Conservation (phyloP, 2,329 filamentous ascomycete genomes). For the Microdochium bolleyi region DNA sequence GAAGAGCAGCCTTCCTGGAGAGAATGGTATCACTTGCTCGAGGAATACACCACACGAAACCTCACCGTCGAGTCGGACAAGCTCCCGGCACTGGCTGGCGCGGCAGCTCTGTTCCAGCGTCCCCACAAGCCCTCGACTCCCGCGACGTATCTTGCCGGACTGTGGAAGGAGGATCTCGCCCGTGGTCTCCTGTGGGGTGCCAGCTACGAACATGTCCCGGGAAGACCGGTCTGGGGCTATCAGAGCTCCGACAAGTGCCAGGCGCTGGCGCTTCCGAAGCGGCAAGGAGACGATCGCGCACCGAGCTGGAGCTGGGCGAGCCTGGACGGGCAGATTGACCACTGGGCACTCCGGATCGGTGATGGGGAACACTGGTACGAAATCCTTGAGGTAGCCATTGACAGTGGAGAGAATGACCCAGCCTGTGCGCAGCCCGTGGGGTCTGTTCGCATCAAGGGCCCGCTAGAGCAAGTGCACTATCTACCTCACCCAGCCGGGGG, state of each 20-base stretch:
- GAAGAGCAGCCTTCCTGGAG: conserved; percentile 3
- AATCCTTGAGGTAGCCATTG: conserved; percentile 6
- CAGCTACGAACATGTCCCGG: conserved; percentile 6
- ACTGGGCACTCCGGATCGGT: conserved; percentile 5
- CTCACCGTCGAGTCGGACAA: conserved; percentile 9
- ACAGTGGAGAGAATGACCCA: conserved; percentile 3
- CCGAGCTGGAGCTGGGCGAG: conserved; percentile 13
- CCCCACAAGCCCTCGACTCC: neutral
- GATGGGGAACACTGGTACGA: conserved; percentile 2
- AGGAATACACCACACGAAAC: conserved; percentile 8
- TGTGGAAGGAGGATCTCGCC: conserved; percentile 11
- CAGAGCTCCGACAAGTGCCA: conserved; percentile 3
- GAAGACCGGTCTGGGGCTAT: conserved; percentile 8
- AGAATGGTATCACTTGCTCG: conserved; percentile 5
- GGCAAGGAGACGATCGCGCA: conserved; percentile 5
- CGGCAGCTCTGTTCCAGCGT: conserved; percentile 6
- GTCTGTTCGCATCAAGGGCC: conserved; percentile 6
- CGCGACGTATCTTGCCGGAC: conserved; percentile 9
- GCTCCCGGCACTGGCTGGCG: conserved; percentile 9
- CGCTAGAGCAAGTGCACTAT: conserved; percentile 7
- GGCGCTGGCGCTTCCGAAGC: conserved; percentile 1
- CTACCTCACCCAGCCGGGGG: conserved; percentile 2
- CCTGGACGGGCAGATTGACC: conserved; percentile 9
- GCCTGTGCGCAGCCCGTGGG: conserved; percentile 3
- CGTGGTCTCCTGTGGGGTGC: conserved; percentile 9